A percentile compares a stretch with the other conserved stretches of the same genome.
phyloP scores from a whole-genome alignment of 306 rosid genomes.

The Rubus idaeus region DNA sequence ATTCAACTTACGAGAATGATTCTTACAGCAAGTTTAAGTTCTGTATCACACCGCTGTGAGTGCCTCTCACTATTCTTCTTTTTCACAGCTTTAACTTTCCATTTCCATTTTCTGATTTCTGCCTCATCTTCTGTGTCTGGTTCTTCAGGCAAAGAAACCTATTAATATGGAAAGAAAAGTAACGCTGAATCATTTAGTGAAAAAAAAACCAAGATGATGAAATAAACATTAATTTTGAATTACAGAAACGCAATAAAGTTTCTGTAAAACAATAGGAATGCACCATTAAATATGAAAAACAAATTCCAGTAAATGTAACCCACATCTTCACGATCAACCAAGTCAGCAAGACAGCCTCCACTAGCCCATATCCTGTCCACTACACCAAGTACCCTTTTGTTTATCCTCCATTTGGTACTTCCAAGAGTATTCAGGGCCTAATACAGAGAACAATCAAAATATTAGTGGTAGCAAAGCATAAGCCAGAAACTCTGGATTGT shows the following conservation, averaged over 20 bases:
- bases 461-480: slow-evolving; percentile 24
- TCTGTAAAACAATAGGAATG: slow-evolving; percentile 4
- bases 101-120: slow-evolving; percentile 83
- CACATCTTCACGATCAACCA: slow-evolving; percentile 81
- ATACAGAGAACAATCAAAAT: slow-evolving; percentile 19
- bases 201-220: not conserved
- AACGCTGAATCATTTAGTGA: not conserved
- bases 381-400: slow-evolving; percentile 71
- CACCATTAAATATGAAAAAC: slow-evolving; percentile 20
- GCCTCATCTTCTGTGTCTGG: slow-evolving; percentile 75
- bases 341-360: slow-evolving; percentile 80
- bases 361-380: slow-evolving; percentile 89
- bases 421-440: slow-evolving; percentile 95
- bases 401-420: slow-evolving; percentile 83
- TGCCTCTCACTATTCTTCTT: slow-evolving; percentile 79
- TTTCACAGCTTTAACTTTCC: slow-evolving; percentile 74
- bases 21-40: slow-evolving; percentile 93
- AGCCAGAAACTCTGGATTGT: slow-evolving; percentile 7
- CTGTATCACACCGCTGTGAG: slow-evolving; percentile 87
- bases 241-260: not conserved
- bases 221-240: not conserved
- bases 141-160: slow-evolving; percentile 82
- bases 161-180: not conserved
- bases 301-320: slow-evolving; percentile 30
- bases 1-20: slow-evolving; percentile 26